Evolutionary conservation across 2,329 filamentous ascomycete species (phyloP), one percentile per base, ranked within the genome.

Genomic region (Fusarium concolor): DNA sequence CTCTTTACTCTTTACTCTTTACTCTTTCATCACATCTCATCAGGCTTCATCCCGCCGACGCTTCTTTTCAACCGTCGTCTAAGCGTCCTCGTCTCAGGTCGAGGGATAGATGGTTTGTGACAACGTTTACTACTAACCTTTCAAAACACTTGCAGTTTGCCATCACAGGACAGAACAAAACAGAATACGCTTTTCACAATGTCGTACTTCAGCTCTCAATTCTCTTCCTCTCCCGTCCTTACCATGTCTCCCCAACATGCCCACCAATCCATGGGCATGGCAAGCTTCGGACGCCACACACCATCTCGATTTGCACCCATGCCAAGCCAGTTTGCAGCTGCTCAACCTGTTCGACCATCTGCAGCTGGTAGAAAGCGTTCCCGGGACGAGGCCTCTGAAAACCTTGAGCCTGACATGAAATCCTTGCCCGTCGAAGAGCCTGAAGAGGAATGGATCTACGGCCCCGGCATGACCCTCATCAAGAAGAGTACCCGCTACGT

Each of bases 381-480:
- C 65, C 87, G 91, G 75, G 90, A 92, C 74, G 91, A 94, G 78
- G 90, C 91, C 57, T 84, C 85, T 26, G 81, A 85, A 67, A 92
- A 92, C 72, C 87, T 92, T 53, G 86, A 89, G 70, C 84, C 89
- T 74, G 85, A 86, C 77, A 77, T 83, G 56, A 78, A 82, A 62
- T 74, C 81, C 44, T 73, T 79, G 55, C 76, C 80, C 61, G 74
- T 80, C 45, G 80, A 84, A 70, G 81, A 84, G 46, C 80, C 85
- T 18, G 88, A 90, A 76, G 85, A 88, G 52, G 87, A 89, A 72
- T 91, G 90, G 82, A 81, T 89, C 70, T 91, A 90, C 68, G 90
- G 90, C 59, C 87, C 88, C 55, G 91, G 90, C 67, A 93, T 92
- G 90, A 87, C 86, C 5, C 84, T 92, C 74, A 88, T 92, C 79